Evolutionary conservation across 1,139 yeast species (phyloP).

Genomic region (Taphrina pruni): DNA sequence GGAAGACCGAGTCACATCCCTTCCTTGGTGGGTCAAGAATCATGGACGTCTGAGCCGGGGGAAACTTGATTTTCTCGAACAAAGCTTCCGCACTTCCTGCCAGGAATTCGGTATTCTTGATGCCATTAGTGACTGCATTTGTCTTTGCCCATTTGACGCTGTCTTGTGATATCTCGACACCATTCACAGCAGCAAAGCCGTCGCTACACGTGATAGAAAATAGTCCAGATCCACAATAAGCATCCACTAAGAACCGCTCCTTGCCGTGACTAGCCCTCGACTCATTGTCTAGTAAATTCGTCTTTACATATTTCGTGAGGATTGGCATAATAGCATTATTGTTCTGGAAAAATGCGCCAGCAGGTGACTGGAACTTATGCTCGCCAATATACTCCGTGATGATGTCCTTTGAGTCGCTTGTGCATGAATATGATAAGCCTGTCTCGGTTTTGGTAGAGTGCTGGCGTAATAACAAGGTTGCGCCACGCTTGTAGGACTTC

Average conservation of each 20-base stretch:
- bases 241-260: slow-evolving; percentile 75
- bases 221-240: slow-evolving; percentile 96
- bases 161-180: slow-evolving; percentile 93
- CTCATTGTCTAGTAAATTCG: slow-evolving; percentile 57
- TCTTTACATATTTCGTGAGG: slow-evolving; percentile 79
- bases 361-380: slow-evolving; percentile 80
- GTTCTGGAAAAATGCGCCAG: slow-evolving; percentile 88
- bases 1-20: slow-evolving; percentile 88
- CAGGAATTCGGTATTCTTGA: slow-evolving; percentile 78
- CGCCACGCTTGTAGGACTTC: slow-evolving; percentile 72
- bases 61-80: slow-evolving; percentile 66
- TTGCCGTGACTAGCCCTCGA: slow-evolving; percentile 45
- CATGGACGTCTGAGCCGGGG: slow-evolving; percentile 77
- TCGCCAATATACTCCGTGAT: slow-evolving; percentile 77
- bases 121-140: slow-evolving; percentile 76
- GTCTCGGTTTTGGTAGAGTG: slow-evolving; percentile 58
- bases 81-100: slow-evolving; percentile 92
- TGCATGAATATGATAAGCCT: slow-evolving; percentile 45
- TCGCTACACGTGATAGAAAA: slow-evolving; percentile 85
- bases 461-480: slow-evolving; percentile 84
- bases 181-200: slow-evolving; percentile 80
- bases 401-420: slow-evolving; percentile 74
- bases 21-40: slow-evolving; percentile 96
- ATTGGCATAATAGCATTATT: slow-evolving; percentile 86
- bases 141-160: slow-evolving; percentile 84